Percentiles rank a stretch among this genome's conserved stretches.
Conservation (phyloP, 2,329 filamentous ascomycete genomes). For the Hirsutella thompsonii region DNA sequence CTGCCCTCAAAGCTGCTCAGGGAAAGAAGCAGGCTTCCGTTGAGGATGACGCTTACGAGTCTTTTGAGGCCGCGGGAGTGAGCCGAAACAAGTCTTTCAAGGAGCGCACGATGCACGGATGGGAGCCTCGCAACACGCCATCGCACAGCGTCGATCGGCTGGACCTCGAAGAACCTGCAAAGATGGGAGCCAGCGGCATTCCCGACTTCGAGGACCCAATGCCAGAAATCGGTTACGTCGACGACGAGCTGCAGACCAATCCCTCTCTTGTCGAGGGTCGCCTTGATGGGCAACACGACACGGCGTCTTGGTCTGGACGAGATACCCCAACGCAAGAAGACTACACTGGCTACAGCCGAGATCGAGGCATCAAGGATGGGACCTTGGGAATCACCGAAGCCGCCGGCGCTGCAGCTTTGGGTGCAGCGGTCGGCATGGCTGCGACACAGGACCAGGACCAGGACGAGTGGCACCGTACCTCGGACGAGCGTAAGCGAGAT, state of each 20-base stretch:
- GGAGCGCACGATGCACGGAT: constrained; percentile 43
- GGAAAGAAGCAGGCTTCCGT: constrained; percentile 27
- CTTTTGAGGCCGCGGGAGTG: constrained; percentile 37
- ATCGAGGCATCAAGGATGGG: constrained; percentile 17
- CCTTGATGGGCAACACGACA: constrained; percentile 35
- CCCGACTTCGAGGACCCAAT: constrained; percentile 58
- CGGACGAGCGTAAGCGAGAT: constrained; percentile 50
- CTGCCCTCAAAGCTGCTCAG: constrained; percentile 36
- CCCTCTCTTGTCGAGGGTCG: constrained; percentile 72
- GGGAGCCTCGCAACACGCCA: constrained; percentile 40
- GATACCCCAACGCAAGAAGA: constrained; percentile 32
- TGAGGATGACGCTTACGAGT: constrained; percentile 20
- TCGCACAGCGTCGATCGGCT: constrained; percentile 46
- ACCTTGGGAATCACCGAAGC: constrained; percentile 36
- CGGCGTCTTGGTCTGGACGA: constrained; percentile 41
- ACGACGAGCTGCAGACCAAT: constrained; percentile 66
- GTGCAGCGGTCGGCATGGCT: constrained; percentile 33
- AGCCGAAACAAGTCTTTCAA: constrained; percentile 53
- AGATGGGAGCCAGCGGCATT: constrained; percentile 56
- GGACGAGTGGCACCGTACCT: constrained; percentile 51
- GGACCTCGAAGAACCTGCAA: constrained; percentile 37
- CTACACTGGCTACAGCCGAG: constrained; percentile 13
- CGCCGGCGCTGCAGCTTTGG: constrained; percentile 39
- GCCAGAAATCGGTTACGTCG: constrained; percentile 60
- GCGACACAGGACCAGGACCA: constrained; percentile 41